Percentiles rank a stretch among this genome's conserved stretches.
phyloP scores from a whole-genome alignment of 2,329 filamentous ascomycete genomes.

The Cercospora sp. region DNA sequence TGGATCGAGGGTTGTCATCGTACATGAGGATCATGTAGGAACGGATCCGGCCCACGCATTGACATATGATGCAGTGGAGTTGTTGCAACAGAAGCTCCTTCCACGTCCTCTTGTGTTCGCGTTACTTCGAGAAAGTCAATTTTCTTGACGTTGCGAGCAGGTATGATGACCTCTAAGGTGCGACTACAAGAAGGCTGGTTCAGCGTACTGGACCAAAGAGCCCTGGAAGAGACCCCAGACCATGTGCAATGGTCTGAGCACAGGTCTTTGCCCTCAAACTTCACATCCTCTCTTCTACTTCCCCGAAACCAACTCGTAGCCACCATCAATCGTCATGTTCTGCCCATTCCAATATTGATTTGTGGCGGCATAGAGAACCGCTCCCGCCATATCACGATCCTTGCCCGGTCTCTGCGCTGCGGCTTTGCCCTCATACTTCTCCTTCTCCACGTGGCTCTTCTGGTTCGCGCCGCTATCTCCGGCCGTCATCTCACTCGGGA shows the following conservation, averaged over 20 bases:
- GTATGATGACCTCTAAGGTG: background rate
- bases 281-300: background rate
- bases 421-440: constrained; percentile 52
- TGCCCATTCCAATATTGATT: constrained; percentile 55
- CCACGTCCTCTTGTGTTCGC: background rate
- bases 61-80: background rate
- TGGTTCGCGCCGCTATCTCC: constrained; percentile 54
- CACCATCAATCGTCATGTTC: constrained; percentile 56
- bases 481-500: constrained; percentile 61
- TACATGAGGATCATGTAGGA: background rate
- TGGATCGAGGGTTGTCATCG: background rate
- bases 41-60: background rate
- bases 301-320: constrained; percentile 50
- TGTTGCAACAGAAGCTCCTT: background rate
- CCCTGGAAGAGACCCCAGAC: background rate
- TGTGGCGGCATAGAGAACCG: constrained; percentile 55
- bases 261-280: background rate
- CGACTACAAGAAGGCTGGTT: background rate
- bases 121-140: background rate
- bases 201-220: background rate
- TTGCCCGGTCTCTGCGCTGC: constrained; percentile 56
- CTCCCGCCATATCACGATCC: constrained; percentile 60
- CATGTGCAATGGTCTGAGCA: background rate
- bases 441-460: constrained; percentile 57
- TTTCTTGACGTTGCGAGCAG: background rate